phyloP scores from a whole-genome alignment of 2,329 filamentous ascomycete species.

The Calonectria multiphialidica region DNA sequence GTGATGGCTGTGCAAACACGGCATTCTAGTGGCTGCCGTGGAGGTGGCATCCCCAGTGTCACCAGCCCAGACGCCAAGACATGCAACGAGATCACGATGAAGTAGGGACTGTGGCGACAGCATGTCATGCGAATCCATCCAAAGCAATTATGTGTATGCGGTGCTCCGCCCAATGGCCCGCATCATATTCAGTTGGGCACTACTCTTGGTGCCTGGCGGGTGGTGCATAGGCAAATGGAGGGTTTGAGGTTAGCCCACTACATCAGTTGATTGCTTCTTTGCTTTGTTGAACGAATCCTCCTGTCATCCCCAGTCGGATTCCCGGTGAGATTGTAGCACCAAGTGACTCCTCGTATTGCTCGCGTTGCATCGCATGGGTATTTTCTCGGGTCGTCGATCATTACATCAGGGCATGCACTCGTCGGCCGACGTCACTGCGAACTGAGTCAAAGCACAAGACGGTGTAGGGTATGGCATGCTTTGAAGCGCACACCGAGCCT shows the following conservation, averaged over 20 bases:
- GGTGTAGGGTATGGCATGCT: slow-evolving; percentile 14
- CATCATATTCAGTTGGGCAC: slow-evolving; percentile 7
- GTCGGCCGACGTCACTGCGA: slow-evolving; percentile 6
- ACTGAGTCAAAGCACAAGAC: slow-evolving; percentile 8
- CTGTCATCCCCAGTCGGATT: neutral
- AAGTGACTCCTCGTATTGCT: slow-evolving; percentile 15
- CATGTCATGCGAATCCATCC: slow-evolving; percentile 13
- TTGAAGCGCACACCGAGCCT: slow-evolving; percentile 20
- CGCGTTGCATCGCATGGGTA: slow-evolving; percentile 22
- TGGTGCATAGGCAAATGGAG: slow-evolving; percentile 1
- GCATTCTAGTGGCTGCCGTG: neutral
- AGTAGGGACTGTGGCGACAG: slow-evolving; percentile 16
- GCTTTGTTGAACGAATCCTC: slow-evolving; percentile 10
- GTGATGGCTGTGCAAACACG: slow-evolving; percentile 42
- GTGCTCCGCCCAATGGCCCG: slow-evolving; percentile 13
- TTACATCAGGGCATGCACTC: neutral
- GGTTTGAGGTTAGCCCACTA: slow-evolving; percentile 2
- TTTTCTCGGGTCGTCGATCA: slow-evolving; percentile 9
- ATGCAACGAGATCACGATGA: slow-evolving; percentile 23
- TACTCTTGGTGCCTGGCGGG: slow-evolving; percentile 2
- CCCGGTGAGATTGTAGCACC: neutral
- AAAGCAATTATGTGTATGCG: slow-evolving; percentile 17
- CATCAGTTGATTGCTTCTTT: slow-evolving; percentile 7
- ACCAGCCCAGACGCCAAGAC: slow-evolving; percentile 27
- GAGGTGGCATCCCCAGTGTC: slow-evolving; percentile 12